Evolutionary conservation across 768 basidiomycete species (phyloP), one percentile per base, ranked within the genome.

Genomic region (Agaricus sinodeliciosus): DNA sequence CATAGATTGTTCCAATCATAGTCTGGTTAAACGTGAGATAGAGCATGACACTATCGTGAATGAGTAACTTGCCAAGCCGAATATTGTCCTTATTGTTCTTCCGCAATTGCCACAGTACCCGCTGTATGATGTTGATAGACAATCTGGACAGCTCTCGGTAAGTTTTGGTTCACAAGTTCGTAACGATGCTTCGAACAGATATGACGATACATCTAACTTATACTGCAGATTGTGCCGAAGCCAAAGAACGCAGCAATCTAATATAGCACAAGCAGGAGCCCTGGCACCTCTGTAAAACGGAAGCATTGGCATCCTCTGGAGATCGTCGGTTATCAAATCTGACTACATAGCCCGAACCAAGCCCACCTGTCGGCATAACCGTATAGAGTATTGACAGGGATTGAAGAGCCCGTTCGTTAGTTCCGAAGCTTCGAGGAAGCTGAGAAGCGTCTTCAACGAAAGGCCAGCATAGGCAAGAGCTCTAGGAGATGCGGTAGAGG

Each of bases 171-270:
- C 28, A 16, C 25, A 31, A 12, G 18, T 28, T 25, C 9, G 4
- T n/a, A n/a, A 35, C 4, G 9, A 37, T 35, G 27, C 19, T 22
- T 65, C 81, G 42, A 58, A 84, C 85, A 71, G 66, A 58, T 84
- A 85, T 5, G 77, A 76, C 26, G 72, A 67, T 0, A 78, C 74
- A 53, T 85, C 81, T 4, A 87, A 65, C 26, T 70, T 75, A 58
- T 77, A 84, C 51, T 85, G 81, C 27, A 87, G 66, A 60, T 85
- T 86, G 58, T 88, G 85, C 15, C 82, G 78, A 25, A 86, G 63
- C 83, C 84, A 87, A 12, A 87, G 69, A 5, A 83, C 72, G 58
- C 80, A 83, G 52, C 81, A 85, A 62, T 87, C 84, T n/a, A 87
- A 60, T 19, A 87, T 51, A 3, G 82, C 77, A 58, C 81, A 82